Conservation (phyloP, 78 protist genomes). For the slime mould (Dictyostelium discoideum) region dicty_2.7 NC_007088.5:8160001-8160500, state of each 20-base stretch:
- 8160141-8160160: neutral
- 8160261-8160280: neutral
- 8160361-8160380: neutral
- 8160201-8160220: constrained; percentile 52
- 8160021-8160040: neutral
- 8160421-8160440: neutral
- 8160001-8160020: neutral
- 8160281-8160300: neutral
- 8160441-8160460: neutral
- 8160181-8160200: constrained; percentile 57
- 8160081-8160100: neutral
- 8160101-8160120: neutral
- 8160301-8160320: constrained; percentile 14
- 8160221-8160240: neutral
- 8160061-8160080: too few species aligned
- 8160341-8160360: neutral
- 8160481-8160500: neutral
- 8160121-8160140: constrained; percentile 32
- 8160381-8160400: neutral
- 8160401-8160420: neutral
- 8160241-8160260: too few species aligned
- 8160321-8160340: neutral
- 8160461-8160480: neutral
- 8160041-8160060: neutral
- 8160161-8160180: constrained; percentile 17